phyloP scores from a whole-genome alignment of 352 stramenopile genomes.

The Detonula confervacea region DNA sequence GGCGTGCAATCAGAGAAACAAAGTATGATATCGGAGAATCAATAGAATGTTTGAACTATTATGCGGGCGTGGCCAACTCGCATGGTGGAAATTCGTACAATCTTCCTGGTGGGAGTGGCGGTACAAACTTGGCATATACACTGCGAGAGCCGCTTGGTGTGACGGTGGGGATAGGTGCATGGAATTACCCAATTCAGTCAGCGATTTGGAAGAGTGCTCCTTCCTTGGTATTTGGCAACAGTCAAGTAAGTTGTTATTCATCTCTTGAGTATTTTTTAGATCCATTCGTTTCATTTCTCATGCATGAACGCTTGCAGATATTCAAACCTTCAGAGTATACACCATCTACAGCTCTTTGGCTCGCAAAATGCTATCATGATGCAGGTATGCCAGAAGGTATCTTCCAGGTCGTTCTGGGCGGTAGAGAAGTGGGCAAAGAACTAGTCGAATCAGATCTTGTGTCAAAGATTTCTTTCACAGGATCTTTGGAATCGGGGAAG shows the following conservation, averaged over 20 bases:
- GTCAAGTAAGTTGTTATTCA: too few species aligned
- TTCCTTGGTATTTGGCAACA: constrained; percentile 66
- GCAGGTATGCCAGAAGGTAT: constrained; percentile 79
- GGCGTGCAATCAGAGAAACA: constrained; percentile 47
- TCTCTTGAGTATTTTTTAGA: too few species aligned
- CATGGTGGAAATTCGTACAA: constrained; percentile 32
- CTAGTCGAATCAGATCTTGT: constrained; percentile 82
- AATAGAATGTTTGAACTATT: constrained; percentile 56
- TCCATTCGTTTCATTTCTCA: too few species aligned
- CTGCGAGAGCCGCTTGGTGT: constrained; percentile 71
- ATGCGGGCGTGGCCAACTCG: constrained; percentile 35
- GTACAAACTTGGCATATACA: constrained; percentile 27
- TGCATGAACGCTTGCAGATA: too few species aligned
- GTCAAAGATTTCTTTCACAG: constrained; percentile 91
- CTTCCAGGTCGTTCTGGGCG: constrained; percentile 74
- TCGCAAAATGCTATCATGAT: constrained; percentile 52
- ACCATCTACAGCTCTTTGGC: constrained; percentile 58
- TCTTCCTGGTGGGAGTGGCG: constrained; percentile 6
- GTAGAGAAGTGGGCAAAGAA: constrained; percentile 63
- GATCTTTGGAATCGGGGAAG: constrained; percentile 89
- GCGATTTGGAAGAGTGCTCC: constrained; percentile 78
- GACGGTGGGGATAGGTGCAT: constrained; percentile 82
- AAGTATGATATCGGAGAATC: constrained; percentile 38
- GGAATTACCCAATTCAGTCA: constrained; percentile 88
- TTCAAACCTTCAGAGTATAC: constrained; percentile 78